phyloP scores from a whole-genome alignment of 2,329 filamentous ascomycete genomes.

The Drechslerella coelobrocha region DNA sequence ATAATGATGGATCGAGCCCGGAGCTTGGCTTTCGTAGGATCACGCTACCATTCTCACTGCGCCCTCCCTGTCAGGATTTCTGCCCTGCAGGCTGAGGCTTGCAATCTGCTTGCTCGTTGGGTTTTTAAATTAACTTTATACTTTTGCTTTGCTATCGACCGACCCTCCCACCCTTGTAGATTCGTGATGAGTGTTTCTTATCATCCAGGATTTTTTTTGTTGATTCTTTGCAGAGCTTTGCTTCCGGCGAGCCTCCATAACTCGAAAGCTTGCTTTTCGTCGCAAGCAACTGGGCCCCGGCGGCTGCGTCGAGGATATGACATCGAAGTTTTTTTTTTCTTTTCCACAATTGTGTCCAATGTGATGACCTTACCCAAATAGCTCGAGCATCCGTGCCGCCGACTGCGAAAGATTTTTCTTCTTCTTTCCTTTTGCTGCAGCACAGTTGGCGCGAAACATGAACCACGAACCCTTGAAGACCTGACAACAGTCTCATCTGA shows the following conservation, averaged over 20 bases:
- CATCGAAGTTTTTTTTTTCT: background rate
- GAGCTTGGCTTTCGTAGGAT: too few relatives aligned
- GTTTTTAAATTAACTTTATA: too few relatives aligned
- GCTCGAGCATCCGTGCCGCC: background rate
- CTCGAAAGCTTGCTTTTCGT: background rate
- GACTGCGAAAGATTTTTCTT: background rate
- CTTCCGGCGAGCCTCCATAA: background rate
- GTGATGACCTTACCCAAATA: too few relatives aligned
- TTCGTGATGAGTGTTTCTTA: conserved; percentile 3
- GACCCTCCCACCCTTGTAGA: background rate
- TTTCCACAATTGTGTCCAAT: too few relatives aligned
- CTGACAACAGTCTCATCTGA: too few relatives aligned
- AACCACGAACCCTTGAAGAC: background rate
- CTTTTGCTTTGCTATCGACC: too few relatives aligned
- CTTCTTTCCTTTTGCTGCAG: background rate
- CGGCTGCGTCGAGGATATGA: background rate
- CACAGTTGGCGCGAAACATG: background rate
- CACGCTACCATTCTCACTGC: background rate
- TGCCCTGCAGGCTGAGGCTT: conserved; percentile 3
- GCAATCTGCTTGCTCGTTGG: background rate
- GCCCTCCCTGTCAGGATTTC: background rate
- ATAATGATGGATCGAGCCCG: too few relatives aligned
- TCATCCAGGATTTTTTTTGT: background rate
- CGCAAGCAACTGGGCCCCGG: background rate
- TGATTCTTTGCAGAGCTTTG: background rate